Evolutionary conservation across 2,329 filamentous ascomycete species (phyloP), one percentile per base, ranked within the genome.

Genomic region (Colletotrichum graminicola): DNA sequence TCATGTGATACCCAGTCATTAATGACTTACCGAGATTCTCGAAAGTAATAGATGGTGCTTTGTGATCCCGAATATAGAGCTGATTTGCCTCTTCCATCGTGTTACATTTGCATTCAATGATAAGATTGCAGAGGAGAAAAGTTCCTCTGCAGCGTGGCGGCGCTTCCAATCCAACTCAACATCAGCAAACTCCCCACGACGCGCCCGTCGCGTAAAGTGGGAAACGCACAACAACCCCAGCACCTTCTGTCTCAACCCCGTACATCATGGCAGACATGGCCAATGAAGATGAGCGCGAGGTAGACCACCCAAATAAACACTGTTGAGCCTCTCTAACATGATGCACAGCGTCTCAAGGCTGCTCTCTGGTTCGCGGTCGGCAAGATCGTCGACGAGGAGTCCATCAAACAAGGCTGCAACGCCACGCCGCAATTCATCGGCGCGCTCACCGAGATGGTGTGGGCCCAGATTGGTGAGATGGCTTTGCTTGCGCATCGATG

Each of bases 361-460:
- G 92, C 93, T 18, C 88, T 97, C 32, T 97, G 94, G 94, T 92
- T 92, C 77, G 89, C 91, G 32, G 89, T 97, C 71, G 93, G 94
- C 75, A 93, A 94, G 79, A 95, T 97, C 72, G 93, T 97, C 74
- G 95, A 98, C 79, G 91, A 95, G 75, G 92, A 97, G 79, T 92
- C 91, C 23, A 83, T 94, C 39, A 86, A 88, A 67, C 85, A 91
- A 36, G 90, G 93, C 78, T 88, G 94, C 74, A 98, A 97, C 80
- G 94, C 95, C 8, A 97, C 95, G 34, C 94, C 94, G 1, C 94
- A 97, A 78, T 97, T 97, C 80, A 97, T 97, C 75, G 94, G 92
- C 11, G 92, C 92, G 0, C 81, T 97, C 78, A 96, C 93, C 0
- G 94, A 97, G 80, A 89, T 97, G 80, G 92, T 95, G 10, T 97